Evolutionary conservation across 306 rosid genomes (phyloP).

Genomic region (Leucaena leucocephala): DNA sequence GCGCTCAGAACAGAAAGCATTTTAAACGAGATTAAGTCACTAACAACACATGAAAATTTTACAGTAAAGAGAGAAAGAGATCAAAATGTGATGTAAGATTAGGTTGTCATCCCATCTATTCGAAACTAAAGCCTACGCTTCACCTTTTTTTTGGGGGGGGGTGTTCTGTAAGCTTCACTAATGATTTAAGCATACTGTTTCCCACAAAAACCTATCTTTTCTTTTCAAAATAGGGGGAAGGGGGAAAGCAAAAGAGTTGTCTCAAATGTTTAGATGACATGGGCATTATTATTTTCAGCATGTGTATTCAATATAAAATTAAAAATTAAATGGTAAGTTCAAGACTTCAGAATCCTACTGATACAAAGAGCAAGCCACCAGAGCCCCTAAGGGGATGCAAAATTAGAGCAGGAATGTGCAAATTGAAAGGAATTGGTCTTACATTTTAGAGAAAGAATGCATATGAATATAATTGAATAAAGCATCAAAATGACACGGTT

Average conservation of each 20-base stretch:
- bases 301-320: neutral
- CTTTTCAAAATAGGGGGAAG: neutral
- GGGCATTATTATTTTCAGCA: conserved; percentile 9
- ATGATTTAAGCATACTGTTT: conserved; percentile 5
- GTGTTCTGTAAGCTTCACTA: neutral
- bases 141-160: neutral
- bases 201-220: neutral
- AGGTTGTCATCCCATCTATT: conserved; percentile 15
- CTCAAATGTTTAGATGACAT: conserved; percentile 1
- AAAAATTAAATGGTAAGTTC: conserved; percentile 11
- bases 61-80: conserved; percentile 3
- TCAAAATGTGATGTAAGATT: conserved; percentile 2
- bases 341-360: conserved; percentile 6
- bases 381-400: neutral
- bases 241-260: neutral
- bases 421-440: conserved; percentile 8
- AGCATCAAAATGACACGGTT: conserved; percentile 33
- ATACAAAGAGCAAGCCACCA: conserved; percentile 23
- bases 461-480: conserved; percentile 19
- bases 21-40: conserved; percentile 22
- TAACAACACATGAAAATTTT: neutral
- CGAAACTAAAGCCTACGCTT: neutral
- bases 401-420: neutral
- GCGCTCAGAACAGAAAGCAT: conserved; percentile 20
- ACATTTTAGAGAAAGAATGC: conserved; percentile 11